These are phyloP conservation scores for Pseudozyma flocculosa DNA, from an alignment of 1,284 basidiomycete species.

Conservation along the genomic window DNA sequence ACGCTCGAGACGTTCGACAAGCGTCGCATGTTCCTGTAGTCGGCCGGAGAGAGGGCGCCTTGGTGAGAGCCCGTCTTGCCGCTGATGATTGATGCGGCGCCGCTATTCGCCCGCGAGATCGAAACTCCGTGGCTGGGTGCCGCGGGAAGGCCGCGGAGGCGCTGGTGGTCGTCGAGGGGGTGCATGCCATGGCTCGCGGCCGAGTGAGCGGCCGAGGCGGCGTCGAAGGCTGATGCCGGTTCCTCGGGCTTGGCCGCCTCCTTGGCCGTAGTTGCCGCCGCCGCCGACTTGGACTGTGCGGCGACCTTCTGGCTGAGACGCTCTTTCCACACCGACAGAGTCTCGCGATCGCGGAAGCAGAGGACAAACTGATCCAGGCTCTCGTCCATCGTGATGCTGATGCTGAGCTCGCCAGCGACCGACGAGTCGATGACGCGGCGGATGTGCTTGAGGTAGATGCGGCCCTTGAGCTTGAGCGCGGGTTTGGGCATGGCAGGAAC, in stretches of 20 bases:
- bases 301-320: constrained; percentile 32
- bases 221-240: not conserved
- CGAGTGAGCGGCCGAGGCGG: not conserved
- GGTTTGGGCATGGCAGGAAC: constrained; percentile 62
- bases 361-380: constrained; percentile 88
- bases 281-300: not conserved
- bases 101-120: constrained; percentile 10
- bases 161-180: not conserved
- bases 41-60: constrained; percentile 8
- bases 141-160: no score
- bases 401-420: constrained; percentile 74
- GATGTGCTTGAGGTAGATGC: constrained; percentile 92
- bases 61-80: constrained; percentile 36
- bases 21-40: constrained; percentile 6
- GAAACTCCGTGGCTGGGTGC: not conserved
- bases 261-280: constrained; percentile 6
- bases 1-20: constrained; percentile 25
- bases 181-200: not conserved
- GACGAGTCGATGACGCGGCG: constrained; percentile 77
- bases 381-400: constrained; percentile 94
- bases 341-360: constrained; percentile 85
- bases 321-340: constrained; percentile 80
- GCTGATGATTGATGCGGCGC: constrained; percentile 29
- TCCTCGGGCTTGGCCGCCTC: constrained; percentile 9
- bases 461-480: constrained; percentile 83